phyloP scores from a whole-genome alignment of 306 rosid genomes.

The Potentilla sterilis region DNA sequence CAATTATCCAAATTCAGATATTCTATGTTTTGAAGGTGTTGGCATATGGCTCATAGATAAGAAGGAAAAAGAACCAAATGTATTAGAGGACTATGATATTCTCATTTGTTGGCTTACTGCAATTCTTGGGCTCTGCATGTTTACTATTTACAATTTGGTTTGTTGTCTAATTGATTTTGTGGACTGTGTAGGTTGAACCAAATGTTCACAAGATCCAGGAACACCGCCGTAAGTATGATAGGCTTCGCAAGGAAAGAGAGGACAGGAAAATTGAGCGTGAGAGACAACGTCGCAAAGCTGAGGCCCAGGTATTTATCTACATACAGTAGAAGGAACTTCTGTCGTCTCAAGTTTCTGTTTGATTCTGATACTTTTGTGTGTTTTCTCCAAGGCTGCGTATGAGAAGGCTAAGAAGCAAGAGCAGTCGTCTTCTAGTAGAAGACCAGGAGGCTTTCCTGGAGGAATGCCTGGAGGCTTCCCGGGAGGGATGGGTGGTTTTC shows the following conservation, averaged over 20 bases:
- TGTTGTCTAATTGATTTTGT: not conserved
- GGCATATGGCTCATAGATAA: not conserved
- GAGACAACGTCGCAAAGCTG: conserved; percentile 75
- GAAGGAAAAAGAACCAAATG: not conserved
- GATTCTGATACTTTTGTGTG: conserved; percentile 22
- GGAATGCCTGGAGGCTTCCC: conserved; percentile 53
- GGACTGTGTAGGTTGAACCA: conserved; percentile 67
- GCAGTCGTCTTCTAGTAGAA: conserved; percentile 70
- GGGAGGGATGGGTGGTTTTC: conserved; percentile 38
- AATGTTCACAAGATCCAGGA: conserved; percentile 88
- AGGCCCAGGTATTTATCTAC: conserved; percentile 64
- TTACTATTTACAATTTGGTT: not conserved
- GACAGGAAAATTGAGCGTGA: conserved; percentile 58
- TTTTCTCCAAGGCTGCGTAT: conserved; percentile 67
- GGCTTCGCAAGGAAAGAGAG: conserved; percentile 78
- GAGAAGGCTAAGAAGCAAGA: conserved; percentile 86
- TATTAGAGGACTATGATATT: not conserved
- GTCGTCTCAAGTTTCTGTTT: conserved; percentile 2
- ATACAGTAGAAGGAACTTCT: not conserved
- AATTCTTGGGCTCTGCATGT: conserved; percentile 22
- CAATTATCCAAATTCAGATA: not conserved
- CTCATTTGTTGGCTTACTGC: conserved; percentile 7
- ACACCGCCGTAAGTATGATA: conserved; percentile 87
- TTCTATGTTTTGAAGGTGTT: not conserved
- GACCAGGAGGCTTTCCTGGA: conserved; percentile 57